Percentiles rank a stretch among this genome's conserved stretches.
phyloP scores from a whole-genome alignment of 129 eudicot genomes.

The Flaveria ramosissima region DNA sequence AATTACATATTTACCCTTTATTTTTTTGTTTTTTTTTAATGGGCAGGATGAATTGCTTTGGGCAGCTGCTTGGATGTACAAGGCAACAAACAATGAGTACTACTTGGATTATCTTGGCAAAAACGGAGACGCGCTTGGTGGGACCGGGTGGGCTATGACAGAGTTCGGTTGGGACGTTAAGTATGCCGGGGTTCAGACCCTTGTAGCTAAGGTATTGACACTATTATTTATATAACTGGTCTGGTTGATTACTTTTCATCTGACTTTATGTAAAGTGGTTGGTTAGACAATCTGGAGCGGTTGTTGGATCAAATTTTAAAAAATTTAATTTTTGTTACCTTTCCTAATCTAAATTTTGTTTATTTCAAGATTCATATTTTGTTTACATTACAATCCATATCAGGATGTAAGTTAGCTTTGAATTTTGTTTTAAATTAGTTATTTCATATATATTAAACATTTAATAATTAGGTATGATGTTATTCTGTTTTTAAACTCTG shows the following conservation, averaged over 20 bases:
- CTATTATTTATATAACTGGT: too few relatives aligned
- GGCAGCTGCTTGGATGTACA: constrained; percentile 89
- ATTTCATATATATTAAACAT: too few relatives aligned
- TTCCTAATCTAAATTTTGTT: too few relatives aligned
- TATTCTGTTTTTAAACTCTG: too few relatives aligned
- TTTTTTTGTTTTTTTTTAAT: not conserved
- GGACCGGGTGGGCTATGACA: constrained; percentile 97
- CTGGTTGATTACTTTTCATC: not conserved
- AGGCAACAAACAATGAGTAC: constrained; percentile 73
- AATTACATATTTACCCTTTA: constrained; percentile 26
- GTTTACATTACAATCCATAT: too few relatives aligned
- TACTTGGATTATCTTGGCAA: constrained; percentile 80
- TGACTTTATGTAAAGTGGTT: not conserved
- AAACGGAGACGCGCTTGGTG: constrained; percentile 84
- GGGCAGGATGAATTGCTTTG: constrained; percentile 74
- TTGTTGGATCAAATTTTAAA: too few relatives aligned
- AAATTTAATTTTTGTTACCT: too few relatives aligned
- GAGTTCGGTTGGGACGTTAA: constrained; percentile 99
- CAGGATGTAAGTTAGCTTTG: too few relatives aligned
- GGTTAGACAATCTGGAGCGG: too few relatives aligned
- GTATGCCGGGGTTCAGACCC: constrained; percentile 94
- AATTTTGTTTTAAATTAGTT: too few relatives aligned
- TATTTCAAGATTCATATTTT: too few relatives aligned
- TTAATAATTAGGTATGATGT: too few relatives aligned
- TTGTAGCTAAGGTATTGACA: constrained; percentile 73